Evolutionary conservation across 768 basidiomycete species (phyloP), one percentile per base, ranked within the genome.

Genomic region (Chalciporus sphaerocephalus): DNA sequence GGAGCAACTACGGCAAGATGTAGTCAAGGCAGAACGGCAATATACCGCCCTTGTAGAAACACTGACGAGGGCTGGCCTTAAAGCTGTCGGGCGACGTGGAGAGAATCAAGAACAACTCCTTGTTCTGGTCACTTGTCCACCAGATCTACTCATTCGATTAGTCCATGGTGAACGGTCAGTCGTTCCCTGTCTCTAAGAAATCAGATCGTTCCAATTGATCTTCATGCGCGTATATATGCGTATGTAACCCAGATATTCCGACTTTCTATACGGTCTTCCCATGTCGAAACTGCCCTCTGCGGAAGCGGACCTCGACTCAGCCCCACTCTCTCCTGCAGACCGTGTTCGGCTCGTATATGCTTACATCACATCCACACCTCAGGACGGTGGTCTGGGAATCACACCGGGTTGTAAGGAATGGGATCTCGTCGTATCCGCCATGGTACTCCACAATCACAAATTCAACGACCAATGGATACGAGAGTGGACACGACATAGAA

Each of bases 351-450:
- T 92, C 23, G 75, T 92, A 0, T 73, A 92, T 56, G 60, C 74
- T 6, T 85, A 83, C 60, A 71, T 93, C 48, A 81, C 89, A 3
- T 79, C 85, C 1, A 79, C 78, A 0, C 70, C 74, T 0, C 58
- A 71, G n/a, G 92, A 94, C 42, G 85, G 90, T 9, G 93, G 92
- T 5, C 76, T 95, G 2, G 92, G 89, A 1, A 80, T 97, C 38
- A 79, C 83, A 7, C 84, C 88, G 2, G 80, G 78, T 12, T 73
- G 80, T 18, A 66, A 75, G 12, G 78, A 81, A 42, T 97, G 91
- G 90, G 76, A 83, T 52, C 79, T 87, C 40, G 77, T 96, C 7
- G 83, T 90, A 55, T 81, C 82, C 17, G 77, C 96, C 41, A 81
- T 91, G 72, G 80, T 84, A 2, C 71, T 97, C 7, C 95, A 98